phyloP scores from a whole-genome alignment of 768 basidiomycete species.

The Mycena filopes region DNA sequence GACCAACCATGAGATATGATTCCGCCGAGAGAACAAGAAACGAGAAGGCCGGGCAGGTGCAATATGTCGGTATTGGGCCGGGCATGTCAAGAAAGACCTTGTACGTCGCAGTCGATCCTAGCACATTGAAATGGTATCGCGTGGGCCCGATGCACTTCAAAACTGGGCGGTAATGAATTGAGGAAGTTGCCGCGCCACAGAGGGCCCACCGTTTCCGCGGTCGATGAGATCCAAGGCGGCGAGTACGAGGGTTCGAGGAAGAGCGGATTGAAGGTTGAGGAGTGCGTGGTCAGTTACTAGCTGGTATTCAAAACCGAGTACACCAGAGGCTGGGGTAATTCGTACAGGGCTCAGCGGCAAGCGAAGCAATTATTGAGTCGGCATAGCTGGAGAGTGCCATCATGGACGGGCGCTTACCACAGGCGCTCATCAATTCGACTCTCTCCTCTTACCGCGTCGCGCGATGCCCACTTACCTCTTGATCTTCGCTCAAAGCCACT shows the following conservation, averaged over 20 bases:
- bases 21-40: constrained; percentile 69
- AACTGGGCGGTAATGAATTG: constrained; percentile 50
- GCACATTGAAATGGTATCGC: constrained; percentile 75
- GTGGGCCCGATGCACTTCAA: constrained; percentile 68
- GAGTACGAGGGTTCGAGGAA: constrained; percentile 71
- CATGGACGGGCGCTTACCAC: constrained; percentile 7
- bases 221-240: constrained; percentile 86
- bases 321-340: neutral
- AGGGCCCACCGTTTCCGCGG: constrained; percentile 66
- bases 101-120: constrained; percentile 73
- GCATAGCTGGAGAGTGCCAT: constrained; percentile 24
- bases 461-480: constrained; percentile 61
- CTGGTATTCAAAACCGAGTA: neutral
- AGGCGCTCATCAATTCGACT: neutral
- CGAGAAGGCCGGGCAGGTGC: constrained; percentile 80
- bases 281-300: constrained; percentile 63
- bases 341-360: constrained; percentile 19
- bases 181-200: neutral
- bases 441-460: neutral
- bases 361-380: constrained; percentile 16
- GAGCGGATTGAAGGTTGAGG: constrained; percentile 64
- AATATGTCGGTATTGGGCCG: constrained; percentile 62
- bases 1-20: constrained; percentile 71
- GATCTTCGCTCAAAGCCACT: constrained; percentile 84
- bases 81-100: constrained; percentile 61